phyloP scores from a whole-genome alignment of 345 rosid genomes.

The Gossypium longicalyx region DNA sequence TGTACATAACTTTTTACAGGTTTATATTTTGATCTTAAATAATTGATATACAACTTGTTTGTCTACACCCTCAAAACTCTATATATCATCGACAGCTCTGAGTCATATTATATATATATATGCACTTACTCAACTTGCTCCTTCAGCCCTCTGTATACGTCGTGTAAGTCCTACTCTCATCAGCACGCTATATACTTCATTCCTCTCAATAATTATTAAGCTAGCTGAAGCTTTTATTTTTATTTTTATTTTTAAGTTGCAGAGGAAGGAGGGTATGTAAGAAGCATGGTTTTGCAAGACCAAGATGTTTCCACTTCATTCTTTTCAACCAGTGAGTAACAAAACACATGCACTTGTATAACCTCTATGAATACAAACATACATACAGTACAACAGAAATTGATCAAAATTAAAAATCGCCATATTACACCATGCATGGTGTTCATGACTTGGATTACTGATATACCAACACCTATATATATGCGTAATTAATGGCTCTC shows the following conservation, averaged over 20 bases:
- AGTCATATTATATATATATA: background rate
- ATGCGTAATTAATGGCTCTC: background rate
- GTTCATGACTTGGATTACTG: background rate
- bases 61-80: background rate
- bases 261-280: background rate
- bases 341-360: background rate
- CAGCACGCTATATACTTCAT: background rate
- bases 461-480: background rate
- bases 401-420: background rate
- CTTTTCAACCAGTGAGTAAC: slow-evolving; percentile 11
- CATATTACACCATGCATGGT: background rate
- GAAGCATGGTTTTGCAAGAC: slow-evolving; percentile 13
- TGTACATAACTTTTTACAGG: background rate
- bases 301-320: slow-evolving; percentile 4
- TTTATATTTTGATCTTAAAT: background rate
- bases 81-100: background rate
- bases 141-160: background rate
- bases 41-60: background rate
- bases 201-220: background rate
- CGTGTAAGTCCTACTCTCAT: background rate
- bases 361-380: background rate
- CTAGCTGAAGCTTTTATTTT: background rate
- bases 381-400: background rate
- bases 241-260: background rate
- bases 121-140: background rate